Evolutionary conservation across 805 yeast genomes (phyloP), one percentile per base, ranked within the genome.

Genomic region (Wickerhamomyces bisporus): DNA sequence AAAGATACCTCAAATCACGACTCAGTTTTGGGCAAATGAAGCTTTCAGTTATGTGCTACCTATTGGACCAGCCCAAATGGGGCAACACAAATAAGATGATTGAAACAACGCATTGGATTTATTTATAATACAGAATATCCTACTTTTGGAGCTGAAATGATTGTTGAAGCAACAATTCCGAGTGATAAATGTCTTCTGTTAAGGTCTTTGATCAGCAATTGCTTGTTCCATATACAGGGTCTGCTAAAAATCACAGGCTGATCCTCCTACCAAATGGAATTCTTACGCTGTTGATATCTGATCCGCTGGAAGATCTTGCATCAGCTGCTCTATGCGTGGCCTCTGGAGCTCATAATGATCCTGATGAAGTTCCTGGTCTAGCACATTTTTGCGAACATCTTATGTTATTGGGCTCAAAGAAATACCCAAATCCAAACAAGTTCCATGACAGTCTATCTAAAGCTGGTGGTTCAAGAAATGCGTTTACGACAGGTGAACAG

Each of bases 331-430:
- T 91, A 6, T 75, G 86, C 27, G 86, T 88, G 2, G 80, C 81
- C 3, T 67, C 86, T 0, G 98, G 98, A 8, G 79, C 95, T 2
- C 80, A 79, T 51, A 69, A 79, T 33, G 97, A 91, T 47, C 91
- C 95, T 1, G 65, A 62, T 6, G 70, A 69, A 5, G 48, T 82
- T 2, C 78, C 78, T 0, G 98, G 98, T 0, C 54, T 91, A 26
- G 98, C 98, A 0, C 98, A 91, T 63, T 71, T 86, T 41, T 82
- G 94, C 50, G 96, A 87, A 53, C 96, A 87, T 57, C 67, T 83
- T 70, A 39, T 79, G 3, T 61, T 75, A 25, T 66, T 70, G 39
- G 84, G 81, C 3, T 74, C 84, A 0, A 75, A 71, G 48, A 60
- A 66, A 35, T 79, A 57, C 44, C 80, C 84, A 1, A 53, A 61